Base-by-base conservation (phyloP, 805 yeast genomes). In the Saccharomycopsis schoenii region DNA sequence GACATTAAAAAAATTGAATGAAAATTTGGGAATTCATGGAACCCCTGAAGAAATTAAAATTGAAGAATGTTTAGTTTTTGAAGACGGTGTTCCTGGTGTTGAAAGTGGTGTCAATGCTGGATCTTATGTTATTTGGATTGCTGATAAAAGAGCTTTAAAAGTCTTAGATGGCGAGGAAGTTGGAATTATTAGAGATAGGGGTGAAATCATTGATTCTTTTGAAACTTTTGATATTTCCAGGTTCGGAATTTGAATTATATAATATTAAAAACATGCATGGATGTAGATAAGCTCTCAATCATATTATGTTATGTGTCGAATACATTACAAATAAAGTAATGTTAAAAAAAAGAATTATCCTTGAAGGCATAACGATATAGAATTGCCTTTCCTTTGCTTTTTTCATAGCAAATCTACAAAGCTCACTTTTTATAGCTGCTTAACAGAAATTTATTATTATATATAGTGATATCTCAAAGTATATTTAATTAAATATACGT, bases 31-130 rank as follows among this genome's bases (percentile, higher is more conserved):
- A 12, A 21, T 55, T n/a, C 24, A 34, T 11, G 64, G 61, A 6
- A 67, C 70, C 1, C 71, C 70, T 1, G 67, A 72, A 2, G 74
- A 74, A 41, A 86, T 93, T 62, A 68, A 71, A 60, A 87, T 93
- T 3, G 84, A 83, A 39, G 97, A 94, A 68, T 88, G 96, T 68
- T 72, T 94, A 39, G 87, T 94, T 1, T 94, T 94, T 72, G 99
- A 94, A 76, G 99, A 94, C 73, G 98, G 97, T 2, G 77, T 91
- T 54, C 92, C 97, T 0, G 99, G 99, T 2, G 93, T 93, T 24
- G 69, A 76, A 17, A 86, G 97, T 2, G 99, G 96, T 14, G 80
- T 80, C 60, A 84, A 88, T 17, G 90, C 97, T 41, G 92, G 91
- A 11, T 88, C 89, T 14, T 79, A 78, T 60, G 97, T 93, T n/a